Conservation (phyloP, 371 early-diverging fungal genomes). For the Saksenaea vasiformis region DNA sequence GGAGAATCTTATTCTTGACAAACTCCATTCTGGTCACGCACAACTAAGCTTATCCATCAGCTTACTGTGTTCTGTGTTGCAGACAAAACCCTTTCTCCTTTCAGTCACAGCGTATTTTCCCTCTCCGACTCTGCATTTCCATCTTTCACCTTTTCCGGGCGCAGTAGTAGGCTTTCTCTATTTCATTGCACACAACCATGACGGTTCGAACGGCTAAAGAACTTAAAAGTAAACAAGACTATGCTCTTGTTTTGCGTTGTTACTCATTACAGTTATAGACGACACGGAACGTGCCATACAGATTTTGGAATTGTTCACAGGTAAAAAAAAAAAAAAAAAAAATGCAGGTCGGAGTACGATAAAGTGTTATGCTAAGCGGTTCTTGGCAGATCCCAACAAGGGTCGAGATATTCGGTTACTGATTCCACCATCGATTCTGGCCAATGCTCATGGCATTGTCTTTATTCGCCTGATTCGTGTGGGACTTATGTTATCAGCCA, state of each 20-base stretch:
- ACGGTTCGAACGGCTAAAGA: slow-evolving; percentile 5
- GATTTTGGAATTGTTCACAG: slow-evolving; percentile 38
- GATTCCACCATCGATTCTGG: slow-evolving; percentile 32
- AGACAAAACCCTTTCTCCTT: too few species aligned
- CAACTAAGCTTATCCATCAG: too few species aligned
- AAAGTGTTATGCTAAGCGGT: background rate
- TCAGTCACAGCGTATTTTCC: too few species aligned
- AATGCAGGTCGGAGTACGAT: too few species aligned
- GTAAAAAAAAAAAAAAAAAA: too few species aligned
- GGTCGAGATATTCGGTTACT: slow-evolving; percentile 30
- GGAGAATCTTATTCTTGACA: too few species aligned
- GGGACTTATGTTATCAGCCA: slow-evolving; percentile 38
- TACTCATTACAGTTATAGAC: slow-evolving; percentile 14
- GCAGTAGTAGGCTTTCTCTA: too few species aligned
- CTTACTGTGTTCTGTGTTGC: too few species aligned
- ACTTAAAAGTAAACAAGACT: slow-evolving; percentile 5
- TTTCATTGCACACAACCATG: background rate
- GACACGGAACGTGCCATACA: slow-evolving; percentile 36
- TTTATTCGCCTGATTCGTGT: slow-evolving; percentile 35
- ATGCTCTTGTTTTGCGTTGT: background rate
- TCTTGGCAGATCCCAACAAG: slow-evolving; percentile 16
- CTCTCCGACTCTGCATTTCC: too few species aligned
- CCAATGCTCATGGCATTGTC: slow-evolving; percentile 41
- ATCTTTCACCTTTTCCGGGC: too few species aligned
- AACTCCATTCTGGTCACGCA: too few species aligned